These are phyloP conservation scores for Rhizopus microsporus DNA, from an alignment of 371 early-diverging fungal species.

Conservation along the genomic window DNA sequence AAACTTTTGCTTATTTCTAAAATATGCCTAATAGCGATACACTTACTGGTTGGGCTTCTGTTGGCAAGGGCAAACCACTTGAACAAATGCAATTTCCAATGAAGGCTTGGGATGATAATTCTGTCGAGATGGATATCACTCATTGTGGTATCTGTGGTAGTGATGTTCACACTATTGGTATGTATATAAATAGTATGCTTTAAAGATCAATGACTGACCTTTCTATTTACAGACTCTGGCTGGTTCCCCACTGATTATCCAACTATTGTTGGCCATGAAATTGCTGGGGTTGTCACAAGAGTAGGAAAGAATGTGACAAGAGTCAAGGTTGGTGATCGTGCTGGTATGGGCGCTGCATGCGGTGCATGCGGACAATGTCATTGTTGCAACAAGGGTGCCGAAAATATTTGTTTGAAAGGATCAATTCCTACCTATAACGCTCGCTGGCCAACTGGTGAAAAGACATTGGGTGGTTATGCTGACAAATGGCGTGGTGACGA, in stretches of 20 bases:
- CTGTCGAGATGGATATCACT: slow-evolving; percentile 48
- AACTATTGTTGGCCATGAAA: slow-evolving; percentile 42
- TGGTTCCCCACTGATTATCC: slow-evolving; percentile 60
- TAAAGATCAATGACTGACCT: slow-evolving; percentile 26
- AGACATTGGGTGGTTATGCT: slow-evolving; percentile 62
- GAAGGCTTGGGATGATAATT: slow-evolving; percentile 31
- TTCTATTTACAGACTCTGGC: slow-evolving; percentile 34
- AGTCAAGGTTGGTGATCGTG: too few relatives aligned
- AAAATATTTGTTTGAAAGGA: slow-evolving; percentile 24
- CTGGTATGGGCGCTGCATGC: too few relatives aligned
- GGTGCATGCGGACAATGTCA: too few relatives aligned
- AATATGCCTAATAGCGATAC: slow-evolving; percentile 5
- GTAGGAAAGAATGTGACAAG: too few relatives aligned
- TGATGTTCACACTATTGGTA: slow-evolving; percentile 58
- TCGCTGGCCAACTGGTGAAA: slow-evolving; percentile 57
- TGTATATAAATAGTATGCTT: not conserved
- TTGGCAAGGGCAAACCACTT: slow-evolving; percentile 8
- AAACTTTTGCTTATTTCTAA: too few relatives aligned
- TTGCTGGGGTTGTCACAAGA: slow-evolving; percentile 2
- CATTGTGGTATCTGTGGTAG: slow-evolving; percentile 55
- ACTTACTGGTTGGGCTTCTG: slow-evolving; percentile 5
- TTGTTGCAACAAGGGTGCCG: slow-evolving; percentile 24
- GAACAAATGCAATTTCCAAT: not conserved
- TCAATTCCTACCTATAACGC: slow-evolving; percentile 47
- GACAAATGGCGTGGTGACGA: too few relatives aligned